Evolutionary conservation across 116 monocot genomes (phyloP), one percentile per base, ranked within the genome.

Genomic region (Iris pallida): DNA sequence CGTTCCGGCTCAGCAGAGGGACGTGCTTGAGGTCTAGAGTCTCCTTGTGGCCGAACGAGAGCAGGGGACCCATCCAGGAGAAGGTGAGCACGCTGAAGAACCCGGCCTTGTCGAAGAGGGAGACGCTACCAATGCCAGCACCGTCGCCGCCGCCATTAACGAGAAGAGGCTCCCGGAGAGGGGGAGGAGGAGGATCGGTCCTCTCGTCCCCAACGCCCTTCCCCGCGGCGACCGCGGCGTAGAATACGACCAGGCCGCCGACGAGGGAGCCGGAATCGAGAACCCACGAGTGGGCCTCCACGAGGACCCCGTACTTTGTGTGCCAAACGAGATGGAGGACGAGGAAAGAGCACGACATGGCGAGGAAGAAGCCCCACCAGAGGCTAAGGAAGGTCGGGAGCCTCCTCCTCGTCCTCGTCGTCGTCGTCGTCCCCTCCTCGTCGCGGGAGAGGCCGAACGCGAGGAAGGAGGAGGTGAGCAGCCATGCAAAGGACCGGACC

Each of bases 61-160:
- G 70, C 70, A 93, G 71, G 69, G 86, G 76, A 15, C 74, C 69
- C 70, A 93, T 74, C 93, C 93, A 93, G 47, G 80, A 82, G 86
- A 89, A 89, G 46, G 84, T 85, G 44, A 83, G 81, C 46, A 71
- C 17, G 43, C 89, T 82, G 16, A 89, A 53, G 41, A 89, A 68
- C 0, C 77, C 70, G 4, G 86, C 93, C 64, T 68, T 80, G 14
- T 79, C 62, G 61, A 76, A 88, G 0, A 71, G 62, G n/a, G 83
- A 79, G 17, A 45, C 52, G 8, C 51, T 68, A 19, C 55, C 70
- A 15, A 42, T 16, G 4, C 47, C 74, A 17, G 18, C 47, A 13
- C 10, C 14, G 4, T 53, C 71, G 0, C 15, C 58, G 11, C 72
- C 81, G 68, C 78, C 78, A 20, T 73, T 74, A 47, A 74, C 30